Percentiles rank a stretch among this genome's conserved stretches.
Evolutionary conservation across 2,329 filamentous ascomycete genomes (phyloP).

Genomic region (Thielaviopsis populi): DNA sequence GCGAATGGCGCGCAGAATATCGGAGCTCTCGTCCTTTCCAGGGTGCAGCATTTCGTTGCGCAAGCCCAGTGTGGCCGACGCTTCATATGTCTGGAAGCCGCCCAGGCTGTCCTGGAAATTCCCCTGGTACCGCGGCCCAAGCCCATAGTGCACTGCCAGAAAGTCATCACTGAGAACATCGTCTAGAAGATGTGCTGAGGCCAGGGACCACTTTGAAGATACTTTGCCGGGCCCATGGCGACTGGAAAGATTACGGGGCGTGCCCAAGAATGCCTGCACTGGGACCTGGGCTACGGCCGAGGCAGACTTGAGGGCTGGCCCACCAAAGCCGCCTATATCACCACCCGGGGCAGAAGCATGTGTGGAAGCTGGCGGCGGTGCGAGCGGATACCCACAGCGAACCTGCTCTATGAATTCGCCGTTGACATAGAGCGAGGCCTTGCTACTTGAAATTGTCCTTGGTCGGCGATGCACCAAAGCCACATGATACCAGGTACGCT

Average conservation of each 20-base stretch:
- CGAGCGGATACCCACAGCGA: conserved; percentile 73
- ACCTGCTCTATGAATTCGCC: conserved; percentile 89
- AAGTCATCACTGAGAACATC: conserved; percentile 82
- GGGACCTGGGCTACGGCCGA: conserved; percentile 19
- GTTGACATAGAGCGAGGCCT: conserved; percentile 78
- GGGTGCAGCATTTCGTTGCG: conserved; percentile 83
- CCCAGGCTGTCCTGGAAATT: conserved; percentile 96
- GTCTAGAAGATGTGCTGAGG: conserved; percentile 77
- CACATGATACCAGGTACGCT: conserved; percentile 82
- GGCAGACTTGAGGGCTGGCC: background rate
- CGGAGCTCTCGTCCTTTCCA: conserved; percentile 78
- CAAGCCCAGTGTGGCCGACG: conserved; percentile 77
- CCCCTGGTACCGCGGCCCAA: conserved; percentile 81
- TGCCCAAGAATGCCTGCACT: conserved; percentile 76
- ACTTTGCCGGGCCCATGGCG: conserved; percentile 59
- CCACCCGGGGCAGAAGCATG: conserved; percentile 41
- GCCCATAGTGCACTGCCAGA: conserved; percentile 74
- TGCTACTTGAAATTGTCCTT: conserved; percentile 59
- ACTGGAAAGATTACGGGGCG: conserved; percentile 71
- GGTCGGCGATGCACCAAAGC: conserved; percentile 71
- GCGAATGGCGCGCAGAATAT: conserved; percentile 78
- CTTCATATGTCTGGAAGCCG: conserved; percentile 89
- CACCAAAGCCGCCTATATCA: conserved; percentile 19
- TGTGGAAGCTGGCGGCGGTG: conserved; percentile 47
- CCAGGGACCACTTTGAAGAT: conserved; percentile 72